Evolutionary conservation across 177 flowering plant species (phyloP).

Genomic region (Vitis hybrid): DNA sequence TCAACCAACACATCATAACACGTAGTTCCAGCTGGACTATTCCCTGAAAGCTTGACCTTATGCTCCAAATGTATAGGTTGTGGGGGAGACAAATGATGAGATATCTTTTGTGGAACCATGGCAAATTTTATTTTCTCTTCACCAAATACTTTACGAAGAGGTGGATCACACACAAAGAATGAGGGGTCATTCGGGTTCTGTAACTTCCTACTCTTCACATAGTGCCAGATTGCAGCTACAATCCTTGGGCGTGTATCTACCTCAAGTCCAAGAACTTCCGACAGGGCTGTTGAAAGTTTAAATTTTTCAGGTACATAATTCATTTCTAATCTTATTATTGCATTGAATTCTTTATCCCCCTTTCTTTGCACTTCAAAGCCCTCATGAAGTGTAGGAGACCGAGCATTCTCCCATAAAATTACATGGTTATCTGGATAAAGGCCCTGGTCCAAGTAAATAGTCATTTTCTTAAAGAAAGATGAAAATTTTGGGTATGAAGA

Average conservation of each 20-base stretch:
- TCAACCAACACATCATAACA: constrained; percentile 87
- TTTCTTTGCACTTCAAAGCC: constrained; percentile 91
- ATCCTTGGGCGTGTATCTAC: constrained; percentile 82
- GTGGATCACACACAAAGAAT: constrained; percentile 69
- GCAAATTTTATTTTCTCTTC: constrained; percentile 77
- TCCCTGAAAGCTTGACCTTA: constrained; percentile 78
- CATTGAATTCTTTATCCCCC: constrained; percentile 86
- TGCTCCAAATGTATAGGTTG: constrained; percentile 83
- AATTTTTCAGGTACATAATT: constrained; percentile 79
- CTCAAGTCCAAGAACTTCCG: constrained; percentile 81
- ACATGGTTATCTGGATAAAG: constrained; percentile 82
- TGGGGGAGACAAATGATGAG: constrained; percentile 69
- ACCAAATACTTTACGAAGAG: constrained; percentile 79
- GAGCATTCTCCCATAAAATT: constrained; percentile 76
- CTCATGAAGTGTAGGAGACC: constrained; percentile 72
- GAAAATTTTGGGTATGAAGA: constrained; percentile 70
- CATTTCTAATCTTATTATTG: constrained; percentile 69
- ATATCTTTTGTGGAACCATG: constrained; percentile 62
- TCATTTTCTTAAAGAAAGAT: constrained; percentile 76
- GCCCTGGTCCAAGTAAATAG: constrained; percentile 72
- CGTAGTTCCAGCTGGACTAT: constrained; percentile 66
- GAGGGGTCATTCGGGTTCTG: constrained; percentile 72
- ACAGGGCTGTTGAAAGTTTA: constrained; percentile 65
- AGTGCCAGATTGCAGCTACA: constrained; percentile 85
- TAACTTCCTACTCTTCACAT: constrained; percentile 73